Evolutionary conservation across 805 yeast species (phyloP).

Genomic region (Lipomyces oligophaga): DNA sequence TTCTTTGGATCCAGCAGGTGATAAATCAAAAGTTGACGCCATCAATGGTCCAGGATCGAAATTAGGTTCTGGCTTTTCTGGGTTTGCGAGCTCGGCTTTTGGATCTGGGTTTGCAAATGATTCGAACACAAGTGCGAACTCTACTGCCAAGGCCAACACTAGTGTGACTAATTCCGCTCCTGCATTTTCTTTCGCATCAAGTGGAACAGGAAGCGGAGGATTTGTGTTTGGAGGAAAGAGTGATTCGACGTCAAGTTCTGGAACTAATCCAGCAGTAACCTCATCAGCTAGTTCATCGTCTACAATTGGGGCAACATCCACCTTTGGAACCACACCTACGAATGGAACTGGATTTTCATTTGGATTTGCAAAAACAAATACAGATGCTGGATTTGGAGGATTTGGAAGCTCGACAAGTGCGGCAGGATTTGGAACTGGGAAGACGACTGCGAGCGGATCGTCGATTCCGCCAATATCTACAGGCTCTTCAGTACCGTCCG

Average conservation of each 20-base stretch:
- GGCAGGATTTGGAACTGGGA: background rate
- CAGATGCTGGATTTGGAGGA: no score
- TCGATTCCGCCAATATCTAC: background rate
- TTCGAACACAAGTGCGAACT: background rate
- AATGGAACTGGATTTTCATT: conserved; percentile 5
- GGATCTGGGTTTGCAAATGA: background rate
- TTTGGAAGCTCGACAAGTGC: no score
- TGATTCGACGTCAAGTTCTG: background rate
- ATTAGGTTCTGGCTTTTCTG: background rate
- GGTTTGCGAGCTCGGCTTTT: background rate
- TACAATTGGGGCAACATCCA: no score
- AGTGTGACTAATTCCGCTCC: conserved; percentile 4
- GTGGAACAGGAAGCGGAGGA: background rate
- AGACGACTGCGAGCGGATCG: background rate
- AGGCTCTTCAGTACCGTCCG: background rate
- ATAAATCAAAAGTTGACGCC: background rate
- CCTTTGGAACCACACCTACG: background rate
- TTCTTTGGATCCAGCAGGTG: background rate
- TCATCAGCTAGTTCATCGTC: conserved; percentile 3
- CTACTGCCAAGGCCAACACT: conserved; percentile 8
- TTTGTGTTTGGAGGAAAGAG: background rate
- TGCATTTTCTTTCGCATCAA: background rate
- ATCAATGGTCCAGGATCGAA: background rate
- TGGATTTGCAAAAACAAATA: conserved; percentile 1
- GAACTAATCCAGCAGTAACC: conserved; percentile 4